Percentiles rank a stretch among this genome's conserved stretches.
phyloP scores from a whole-genome alignment of 306 rosid genomes.

The Lathyrus aphaca region DNA sequence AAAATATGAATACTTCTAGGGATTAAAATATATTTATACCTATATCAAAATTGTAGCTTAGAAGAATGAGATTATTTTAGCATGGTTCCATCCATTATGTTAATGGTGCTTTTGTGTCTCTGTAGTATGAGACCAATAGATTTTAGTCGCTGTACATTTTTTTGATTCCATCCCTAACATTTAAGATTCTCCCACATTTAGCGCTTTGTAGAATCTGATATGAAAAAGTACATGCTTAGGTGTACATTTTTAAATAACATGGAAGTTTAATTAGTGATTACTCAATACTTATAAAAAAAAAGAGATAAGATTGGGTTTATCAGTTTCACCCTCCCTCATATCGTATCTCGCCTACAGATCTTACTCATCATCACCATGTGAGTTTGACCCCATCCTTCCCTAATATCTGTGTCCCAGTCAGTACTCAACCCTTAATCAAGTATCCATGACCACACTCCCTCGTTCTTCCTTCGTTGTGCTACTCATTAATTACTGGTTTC shows the following conservation, averaged over 20 bases:
- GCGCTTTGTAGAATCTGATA: neutral
- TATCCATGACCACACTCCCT: neutral
- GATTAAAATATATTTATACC: neutral
- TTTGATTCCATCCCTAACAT: neutral
- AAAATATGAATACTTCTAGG: neutral
- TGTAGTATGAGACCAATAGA: neutral
- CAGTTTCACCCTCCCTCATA: neutral
- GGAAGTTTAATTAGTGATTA: neutral
- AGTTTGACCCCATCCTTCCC: neutral
- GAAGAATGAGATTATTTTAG: neutral
- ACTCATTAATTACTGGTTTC: neutral
- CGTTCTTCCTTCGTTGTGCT: neutral
- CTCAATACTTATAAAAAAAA: neutral
- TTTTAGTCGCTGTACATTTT: neutral
- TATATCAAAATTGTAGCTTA: neutral
- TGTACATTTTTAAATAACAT: neutral
- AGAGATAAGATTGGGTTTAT: neutral
- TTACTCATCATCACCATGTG: neutral
- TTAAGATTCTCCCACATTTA: neutral
- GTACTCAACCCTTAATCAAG: neutral
- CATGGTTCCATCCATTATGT: neutral
- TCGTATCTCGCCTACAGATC: neutral
- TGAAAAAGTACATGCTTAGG: neutral
- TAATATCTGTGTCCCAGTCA: neutral
- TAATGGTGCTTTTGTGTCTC: neutral